phyloP scores from a whole-genome alignment of 2,329 filamentous ascomycete genomes.

The Elsinoe fawcettii region DNA sequence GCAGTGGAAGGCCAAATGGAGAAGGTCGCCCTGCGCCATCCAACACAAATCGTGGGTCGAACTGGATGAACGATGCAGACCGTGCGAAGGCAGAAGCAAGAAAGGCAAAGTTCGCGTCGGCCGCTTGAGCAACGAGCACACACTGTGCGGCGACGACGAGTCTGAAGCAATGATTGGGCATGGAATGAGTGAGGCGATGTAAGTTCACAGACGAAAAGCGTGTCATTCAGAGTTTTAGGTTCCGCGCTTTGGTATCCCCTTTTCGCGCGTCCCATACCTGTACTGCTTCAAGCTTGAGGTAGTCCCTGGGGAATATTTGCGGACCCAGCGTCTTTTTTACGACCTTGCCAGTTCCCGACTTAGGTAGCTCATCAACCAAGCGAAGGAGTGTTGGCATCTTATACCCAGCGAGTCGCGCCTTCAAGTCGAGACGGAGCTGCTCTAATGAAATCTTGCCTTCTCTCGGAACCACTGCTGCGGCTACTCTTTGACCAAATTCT shows the following conservation, averaged over 20 bases:
- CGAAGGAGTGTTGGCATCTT: slow-evolving; percentile 44
- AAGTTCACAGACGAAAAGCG: background rate
- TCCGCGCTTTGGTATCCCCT: background rate
- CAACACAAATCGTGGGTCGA: slow-evolving; percentile 5
- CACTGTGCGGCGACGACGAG: background rate
- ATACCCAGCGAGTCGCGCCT: slow-evolving; percentile 39
- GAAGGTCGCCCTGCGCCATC: slow-evolving; percentile 15
- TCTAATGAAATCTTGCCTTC: slow-evolving; percentile 15
- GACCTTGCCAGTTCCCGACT: slow-evolving; percentile 44
- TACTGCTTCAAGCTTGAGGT: background rate
- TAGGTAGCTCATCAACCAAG: slow-evolving; percentile 41
- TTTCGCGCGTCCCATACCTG: slow-evolving; percentile 12
- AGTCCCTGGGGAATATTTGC: slow-evolving; percentile 5
- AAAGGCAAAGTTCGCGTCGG: slow-evolving; percentile 37
- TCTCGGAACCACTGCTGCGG: slow-evolving; percentile 42
- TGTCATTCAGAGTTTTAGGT: slow-evolving; percentile 1
- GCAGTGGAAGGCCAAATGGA: slow-evolving; percentile 20
- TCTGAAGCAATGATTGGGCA: background rate
- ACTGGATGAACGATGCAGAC: slow-evolving; percentile 40
- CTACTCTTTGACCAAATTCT: slow-evolving; percentile 49
- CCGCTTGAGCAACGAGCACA: background rate
- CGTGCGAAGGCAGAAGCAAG: slow-evolving; percentile 37
- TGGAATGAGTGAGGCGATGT: background rate
- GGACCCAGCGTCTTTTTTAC: slow-evolving; percentile 35
- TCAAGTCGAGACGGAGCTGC: slow-evolving; percentile 37